Evolutionary conservation across 257 asterid genomes (phyloP), one percentile per base, ranked within the genome.

Genomic region (Lycium ferocissimum): DNA sequence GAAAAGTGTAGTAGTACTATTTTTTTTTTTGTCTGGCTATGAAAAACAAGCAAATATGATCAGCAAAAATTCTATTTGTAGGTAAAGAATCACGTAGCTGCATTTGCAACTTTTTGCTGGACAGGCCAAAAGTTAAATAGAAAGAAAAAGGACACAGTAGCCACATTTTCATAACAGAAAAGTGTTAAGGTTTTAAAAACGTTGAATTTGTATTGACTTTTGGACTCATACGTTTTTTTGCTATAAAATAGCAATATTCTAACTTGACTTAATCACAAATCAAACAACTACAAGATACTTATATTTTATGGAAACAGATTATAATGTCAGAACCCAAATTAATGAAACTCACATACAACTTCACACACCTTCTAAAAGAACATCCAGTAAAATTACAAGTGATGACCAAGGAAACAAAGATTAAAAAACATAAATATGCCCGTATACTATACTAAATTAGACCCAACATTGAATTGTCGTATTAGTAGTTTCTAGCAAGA

Each of bases 271-370:
- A 54, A 53, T 53, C 45, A 76, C 65, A 26, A 76, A 70, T 15
- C 17, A 38, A 37, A 70, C 15, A 38, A 70, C 54, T 22, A 75
- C 7, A 71, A 49, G 9, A 66, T 33, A 26, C 33, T 26, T 26
- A 38, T 51, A 53, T 54, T 26, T 76, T 8, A 51, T 76, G 26
- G 45, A 76, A 76, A 76, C 15, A 76, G 13, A 53, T 76, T 76
- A 76, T 49, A 76, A 53, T 76, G 82, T 76, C 47, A 76, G 65
- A 76, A 26, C 47, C 65, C 82, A 70, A 70, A 38, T 70, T 38
- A 17, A 40, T 40, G n/a, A 40, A 76, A 76, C 82, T 51, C 59
- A 76, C 65, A 76, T 26, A 76, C 82, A 33, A 51, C 47, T 26
- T 51, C 47, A 76, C 82, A 76, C 62, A 76, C 82, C 82, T 76